Evolutionary conservation across 352 stramenopile species (phyloP).

Genomic region (Phytophthora foliorum): DNA sequence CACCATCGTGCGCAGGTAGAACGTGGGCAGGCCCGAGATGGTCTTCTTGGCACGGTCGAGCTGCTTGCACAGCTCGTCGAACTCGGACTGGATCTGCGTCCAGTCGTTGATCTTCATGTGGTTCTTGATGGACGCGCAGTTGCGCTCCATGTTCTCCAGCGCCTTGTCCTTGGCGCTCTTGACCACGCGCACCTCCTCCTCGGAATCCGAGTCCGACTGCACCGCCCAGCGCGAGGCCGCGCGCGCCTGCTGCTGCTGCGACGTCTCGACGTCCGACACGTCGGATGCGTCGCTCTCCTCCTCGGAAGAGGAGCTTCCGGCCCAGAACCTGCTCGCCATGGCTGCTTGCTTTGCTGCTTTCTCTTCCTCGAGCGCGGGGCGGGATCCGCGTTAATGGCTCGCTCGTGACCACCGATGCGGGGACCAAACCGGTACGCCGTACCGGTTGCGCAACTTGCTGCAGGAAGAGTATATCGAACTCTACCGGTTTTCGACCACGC

Average conservation of each 20-base stretch:
- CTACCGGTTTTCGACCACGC: too few species aligned
- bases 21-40: constrained; percentile 87
- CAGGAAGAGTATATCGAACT: too few species aligned
- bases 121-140: constrained; percentile 84
- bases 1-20: constrained; percentile 94
- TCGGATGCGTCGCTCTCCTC: constrained; percentile 83
- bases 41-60: constrained; percentile 92
- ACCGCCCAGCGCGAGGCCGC: constrained; percentile 83
- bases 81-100: constrained; percentile 95
- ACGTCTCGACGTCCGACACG: constrained; percentile 80
- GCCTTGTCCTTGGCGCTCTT: constrained; percentile 96
- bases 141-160: constrained; percentile 76
- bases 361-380: constrained; percentile 13
- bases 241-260: constrained; percentile 76
- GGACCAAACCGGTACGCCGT: constrained; percentile 8
- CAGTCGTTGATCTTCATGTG: constrained; percentile 98
- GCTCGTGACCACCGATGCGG: constrained; percentile 16
- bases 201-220: constrained; percentile 85
- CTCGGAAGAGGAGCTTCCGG: constrained; percentile 79
- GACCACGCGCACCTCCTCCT: constrained; percentile 94
- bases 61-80: constrained; percentile 95
- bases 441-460: too few species aligned
- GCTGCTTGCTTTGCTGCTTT: constrained; percentile 23
- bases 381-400: constrained; percentile 33
- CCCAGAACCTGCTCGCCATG: constrained; percentile 91